These are phyloP conservation scores for Phytophthora boehmeriae DNA, from an alignment of 352 stramenopile species.

Conservation along the genomic window DNA sequence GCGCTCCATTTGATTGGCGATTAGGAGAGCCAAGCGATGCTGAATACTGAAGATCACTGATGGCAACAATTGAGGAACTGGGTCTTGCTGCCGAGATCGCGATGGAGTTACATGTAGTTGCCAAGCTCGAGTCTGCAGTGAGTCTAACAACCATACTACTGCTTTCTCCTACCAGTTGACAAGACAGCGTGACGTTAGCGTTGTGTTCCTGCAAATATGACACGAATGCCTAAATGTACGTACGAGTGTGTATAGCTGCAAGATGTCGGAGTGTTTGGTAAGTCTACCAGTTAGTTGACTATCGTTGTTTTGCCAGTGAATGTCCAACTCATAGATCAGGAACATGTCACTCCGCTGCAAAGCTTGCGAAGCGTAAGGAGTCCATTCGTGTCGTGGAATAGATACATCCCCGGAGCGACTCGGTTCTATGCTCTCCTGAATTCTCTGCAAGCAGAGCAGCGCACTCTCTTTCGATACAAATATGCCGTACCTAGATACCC, in stretches of 20 bases:
- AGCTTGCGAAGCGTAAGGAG: constrained; percentile 29
- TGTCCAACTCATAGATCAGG: constrained; percentile 33
- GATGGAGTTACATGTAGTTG: background rate
- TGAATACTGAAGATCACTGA: constrained; percentile 10
- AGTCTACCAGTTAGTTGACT: constrained; percentile 14
- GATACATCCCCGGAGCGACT: background rate
- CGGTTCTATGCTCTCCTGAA: background rate
- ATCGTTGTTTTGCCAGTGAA: constrained; percentile 5
- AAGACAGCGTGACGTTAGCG: background rate
- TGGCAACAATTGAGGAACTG: background rate
- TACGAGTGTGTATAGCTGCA: constrained; percentile 39
- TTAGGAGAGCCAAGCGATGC: constrained; percentile 14
- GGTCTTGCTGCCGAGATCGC: background rate
- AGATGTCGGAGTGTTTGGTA: constrained; percentile 16
- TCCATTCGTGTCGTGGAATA: constrained; percentile 28
- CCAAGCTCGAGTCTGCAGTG: constrained; percentile 1
- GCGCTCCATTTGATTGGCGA: constrained; percentile 21
- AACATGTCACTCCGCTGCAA: constrained; percentile 21
- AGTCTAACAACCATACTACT: constrained; percentile 19
- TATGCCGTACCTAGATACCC: constrained; percentile 35
- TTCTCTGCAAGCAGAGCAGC: constrained; percentile 12
- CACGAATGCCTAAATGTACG: constrained; percentile 1
- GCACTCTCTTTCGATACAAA: constrained; percentile 41
- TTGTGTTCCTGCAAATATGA: background rate
- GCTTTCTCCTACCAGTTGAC: constrained; percentile 19